Evolutionary conservation across 768 basidiomycete species (phyloP), one percentile per base, ranked within the genome.

Genomic region (Saitozyma sp.): DNA sequence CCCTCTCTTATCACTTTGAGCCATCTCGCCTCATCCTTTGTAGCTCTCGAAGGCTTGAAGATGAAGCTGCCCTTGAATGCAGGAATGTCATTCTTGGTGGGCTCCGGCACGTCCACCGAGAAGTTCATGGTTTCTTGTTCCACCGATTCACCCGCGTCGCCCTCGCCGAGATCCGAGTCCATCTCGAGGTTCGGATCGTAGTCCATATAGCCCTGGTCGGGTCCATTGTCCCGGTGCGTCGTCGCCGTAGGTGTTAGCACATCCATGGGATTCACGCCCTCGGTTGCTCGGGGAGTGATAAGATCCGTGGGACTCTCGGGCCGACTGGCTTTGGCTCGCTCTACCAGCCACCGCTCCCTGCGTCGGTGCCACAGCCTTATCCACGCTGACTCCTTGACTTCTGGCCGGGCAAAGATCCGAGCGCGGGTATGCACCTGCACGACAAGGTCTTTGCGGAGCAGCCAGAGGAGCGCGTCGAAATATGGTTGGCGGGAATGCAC

Each of bases 1-100:
- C 87, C 88, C 39, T 89, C 87, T 3, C 88, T 88, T 87, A 97
- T 96, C n/a, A 87, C 89, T n/a, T 86, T 84, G 58, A 96, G 81
- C 92, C 92, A 95, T 57, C 85, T 84, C 52, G 88, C 84, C 79
- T 95, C 88, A 61, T 87, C 78, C 17, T 88, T 85, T 16, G 88
- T 91, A 16, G 92, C 92, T 49, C 87, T 83, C 1, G 86, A 88
- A 19, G 93, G 93, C 78, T 92, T 89, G 60, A 84, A 83, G 50
- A 95, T 91, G 79, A 95, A 67, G 8, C 62, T 67, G 1, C 58
- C 63, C 17, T 64, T 60, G 50, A 75, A 82, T 65, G 51, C 68
- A 54, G 67, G 68, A 14, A 20, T 43, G 16, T 67, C 61, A 9
- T 59, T 50, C 38, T 49, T 55, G 14, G 54, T 17, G 10, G 70